Percentiles rank a stretch among this genome's conserved stretches.
Conservation (phyloP, 2,329 filamentous ascomycete species). For the Microdochium nivale region DNA sequence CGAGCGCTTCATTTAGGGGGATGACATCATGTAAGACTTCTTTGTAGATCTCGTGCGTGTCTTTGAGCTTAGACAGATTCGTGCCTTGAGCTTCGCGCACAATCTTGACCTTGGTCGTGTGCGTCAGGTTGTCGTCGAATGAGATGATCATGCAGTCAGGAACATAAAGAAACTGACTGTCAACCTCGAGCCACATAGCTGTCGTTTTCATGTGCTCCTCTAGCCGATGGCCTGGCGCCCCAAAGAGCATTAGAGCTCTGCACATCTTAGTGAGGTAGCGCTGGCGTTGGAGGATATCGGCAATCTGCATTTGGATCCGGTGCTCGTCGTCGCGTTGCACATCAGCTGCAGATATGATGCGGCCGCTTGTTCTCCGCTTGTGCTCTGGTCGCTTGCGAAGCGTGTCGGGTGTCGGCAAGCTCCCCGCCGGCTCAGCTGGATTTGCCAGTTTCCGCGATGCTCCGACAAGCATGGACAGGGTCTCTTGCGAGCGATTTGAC, state of each 20-base stretch:
- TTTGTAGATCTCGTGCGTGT: slow-evolving; percentile 55
- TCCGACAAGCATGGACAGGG: slow-evolving; percentile 29
- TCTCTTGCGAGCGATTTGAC: slow-evolving; percentile 29
- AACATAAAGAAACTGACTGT: slow-evolving; percentile 83
- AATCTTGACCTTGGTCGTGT: slow-evolving; percentile 59
- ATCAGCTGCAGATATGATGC: slow-evolving; percentile 19
- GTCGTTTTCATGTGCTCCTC: slow-evolving; percentile 92
- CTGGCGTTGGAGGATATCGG: slow-evolving; percentile 67
- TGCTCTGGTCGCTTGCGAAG: slow-evolving; percentile 16
- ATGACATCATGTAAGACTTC: slow-evolving; percentile 54
- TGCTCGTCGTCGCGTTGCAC: slow-evolving; percentile 31
- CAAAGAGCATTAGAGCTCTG: slow-evolving; percentile 79
- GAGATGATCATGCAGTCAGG: slow-evolving; percentile 92
- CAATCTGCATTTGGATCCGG: slow-evolving; percentile 43
- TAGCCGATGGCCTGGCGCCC: slow-evolving; percentile 81
- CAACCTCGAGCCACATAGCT: slow-evolving; percentile 78
- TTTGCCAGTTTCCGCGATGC: slow-evolving; percentile 12
- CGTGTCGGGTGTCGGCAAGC: slow-evolving; percentile 7
- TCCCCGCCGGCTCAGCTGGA: slow-evolving; percentile 8
- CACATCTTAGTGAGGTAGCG: slow-evolving; percentile 80
- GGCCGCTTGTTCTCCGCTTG: slow-evolving; percentile 22
- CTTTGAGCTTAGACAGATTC: slow-evolving; percentile 52
- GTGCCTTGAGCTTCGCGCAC: slow-evolving; percentile 50
- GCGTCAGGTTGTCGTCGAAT: slow-evolving; percentile 64
- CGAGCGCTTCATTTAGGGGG: slow-evolving; percentile 47